A percentile compares a stretch with the other conserved stretches of the same genome.
These are phyloP conservation scores for Hansenula sp. DNA, from an alignment of 1,139 yeast genomes.

Conservation along the genomic window DNA sequence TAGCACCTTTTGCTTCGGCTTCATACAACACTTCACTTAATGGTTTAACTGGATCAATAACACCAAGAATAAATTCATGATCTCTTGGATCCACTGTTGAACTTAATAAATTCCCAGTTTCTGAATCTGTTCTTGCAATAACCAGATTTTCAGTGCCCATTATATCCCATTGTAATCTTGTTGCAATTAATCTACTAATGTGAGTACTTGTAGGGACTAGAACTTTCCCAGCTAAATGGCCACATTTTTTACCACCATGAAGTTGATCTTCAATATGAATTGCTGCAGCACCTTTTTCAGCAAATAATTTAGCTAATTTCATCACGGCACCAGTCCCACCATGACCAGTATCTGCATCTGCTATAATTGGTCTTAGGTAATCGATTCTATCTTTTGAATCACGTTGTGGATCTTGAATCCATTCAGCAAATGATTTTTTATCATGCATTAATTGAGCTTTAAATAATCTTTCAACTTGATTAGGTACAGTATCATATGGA, in stretches of 20 bases:
- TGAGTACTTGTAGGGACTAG: conserved; percentile 59
- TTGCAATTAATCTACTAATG: conserved; percentile 50
- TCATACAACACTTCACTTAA: conserved; percentile 41
- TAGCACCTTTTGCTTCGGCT: conserved; percentile 37
- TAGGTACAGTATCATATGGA: conserved; percentile 65
- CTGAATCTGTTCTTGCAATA: conserved; percentile 60
- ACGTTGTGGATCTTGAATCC: conserved; percentile 24
- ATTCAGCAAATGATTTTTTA: conserved; percentile 39
- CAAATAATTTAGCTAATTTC: conserved; percentile 55
- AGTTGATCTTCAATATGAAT: conserved; percentile 34
- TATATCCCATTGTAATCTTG: conserved; percentile 61
- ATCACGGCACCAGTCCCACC: conserved; percentile 56
- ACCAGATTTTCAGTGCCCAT: conserved; percentile 56
- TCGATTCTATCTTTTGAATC: conserved; percentile 27
- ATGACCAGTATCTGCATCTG: conserved; percentile 61
- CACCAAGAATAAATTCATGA: conserved; percentile 51
- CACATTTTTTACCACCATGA: conserved; percentile 58
- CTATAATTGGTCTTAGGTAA: conserved; percentile 52
- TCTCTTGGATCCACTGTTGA: conserved; percentile 53
- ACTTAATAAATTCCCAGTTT: conserved; percentile 49
- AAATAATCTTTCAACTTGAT: conserved; percentile 50
- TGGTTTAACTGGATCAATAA: conserved; percentile 35
- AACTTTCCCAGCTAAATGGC: conserved; percentile 51
- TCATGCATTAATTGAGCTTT: conserved; percentile 56
- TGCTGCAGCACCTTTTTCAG: conserved; percentile 58